Evolutionary conservation across 129 eudicot species (phyloP).

Genomic region (Deinandra increscens): DNA sequence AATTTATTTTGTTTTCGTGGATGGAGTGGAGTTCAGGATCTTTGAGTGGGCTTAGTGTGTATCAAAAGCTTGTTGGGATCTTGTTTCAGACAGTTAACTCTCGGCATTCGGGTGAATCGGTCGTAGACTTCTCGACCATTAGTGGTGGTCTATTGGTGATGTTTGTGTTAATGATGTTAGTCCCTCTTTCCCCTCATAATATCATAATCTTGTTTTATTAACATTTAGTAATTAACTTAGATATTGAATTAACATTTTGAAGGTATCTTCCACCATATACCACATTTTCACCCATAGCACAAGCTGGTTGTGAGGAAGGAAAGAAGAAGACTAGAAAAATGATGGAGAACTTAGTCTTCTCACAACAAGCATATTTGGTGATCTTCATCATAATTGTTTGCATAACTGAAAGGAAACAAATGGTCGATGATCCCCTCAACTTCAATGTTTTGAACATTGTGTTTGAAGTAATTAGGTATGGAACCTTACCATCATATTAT

Average conservation of each 20-base stretch:
- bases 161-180: constrained; percentile 56
- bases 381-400: constrained; percentile 51
- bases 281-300: constrained; percentile 37
- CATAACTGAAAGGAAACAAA: constrained; percentile 52
- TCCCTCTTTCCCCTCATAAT: constrained; percentile 8
- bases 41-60: constrained; percentile 34
- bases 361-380: constrained; percentile 52
- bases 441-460: constrained; percentile 58
- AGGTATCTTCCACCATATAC: constrained; percentile 88
- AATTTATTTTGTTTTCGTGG: constrained; percentile 40
- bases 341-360: constrained; percentile 38
- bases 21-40: constrained; percentile 55
- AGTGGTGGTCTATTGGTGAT: constrained; percentile 52
- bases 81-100: constrained; percentile 50
- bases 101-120: constrained; percentile 54
- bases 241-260: not conserved
- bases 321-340: not conserved
- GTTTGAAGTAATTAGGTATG: constrained; percentile 68
- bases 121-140: constrained; percentile 50
- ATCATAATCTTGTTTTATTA: not conserved
- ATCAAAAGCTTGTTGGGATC: constrained; percentile 47
- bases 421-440: constrained; percentile 70
- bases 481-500: not conserved
- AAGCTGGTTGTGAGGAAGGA: constrained; percentile 18
- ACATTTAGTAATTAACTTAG: not conserved